Conservation (phyloP, 2,329 filamentous ascomycete genomes). For the Monosporascus sp. region DNA sequence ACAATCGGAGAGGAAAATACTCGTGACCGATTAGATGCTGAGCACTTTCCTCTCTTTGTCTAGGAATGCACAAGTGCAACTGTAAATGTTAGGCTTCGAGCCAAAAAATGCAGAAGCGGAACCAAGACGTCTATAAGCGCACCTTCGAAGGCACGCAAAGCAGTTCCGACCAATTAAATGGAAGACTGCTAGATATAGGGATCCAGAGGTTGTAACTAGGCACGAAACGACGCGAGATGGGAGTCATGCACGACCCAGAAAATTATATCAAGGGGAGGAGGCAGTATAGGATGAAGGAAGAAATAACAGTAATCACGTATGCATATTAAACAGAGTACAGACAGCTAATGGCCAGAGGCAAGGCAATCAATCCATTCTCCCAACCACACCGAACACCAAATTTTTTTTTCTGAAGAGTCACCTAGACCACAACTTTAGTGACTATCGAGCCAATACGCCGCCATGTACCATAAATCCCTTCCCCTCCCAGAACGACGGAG, state of each 20-base stretch:
- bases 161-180: too few species aligned
- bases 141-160: too few species aligned
- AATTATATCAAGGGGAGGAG: neutral
- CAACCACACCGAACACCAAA: slow-evolving; percentile 11
- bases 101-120: too few species aligned
- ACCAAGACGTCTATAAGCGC: too few species aligned
- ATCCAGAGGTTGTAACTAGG: too few species aligned
- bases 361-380: slow-evolving; percentile 9
- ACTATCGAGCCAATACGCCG: slow-evolving; percentile 22
- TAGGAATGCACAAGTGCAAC: too few species aligned
- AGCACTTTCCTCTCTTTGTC: too few species aligned
- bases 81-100: too few species aligned
- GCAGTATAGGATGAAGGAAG: neutral
- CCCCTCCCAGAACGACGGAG: slow-evolving; percentile 7
- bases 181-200: too few species aligned
- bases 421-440: slow-evolving; percentile 11
- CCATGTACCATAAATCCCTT: slow-evolving; percentile 18
- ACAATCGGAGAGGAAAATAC: too few species aligned
- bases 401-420: slow-evolving; percentile 9
- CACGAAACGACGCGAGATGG: too few species aligned
- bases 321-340: slow-evolving; percentile 15
- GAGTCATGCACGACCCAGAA: neutral
- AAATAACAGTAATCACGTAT: neutral
- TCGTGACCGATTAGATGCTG: too few species aligned
- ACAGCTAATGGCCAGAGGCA: slow-evolving; percentile 12